A percentile compares a stretch with the other conserved stretches of the same genome.
Evolutionary conservation across 257 asterid genomes (phyloP).

Genomic region (Galeopsis tetrahit): DNA sequence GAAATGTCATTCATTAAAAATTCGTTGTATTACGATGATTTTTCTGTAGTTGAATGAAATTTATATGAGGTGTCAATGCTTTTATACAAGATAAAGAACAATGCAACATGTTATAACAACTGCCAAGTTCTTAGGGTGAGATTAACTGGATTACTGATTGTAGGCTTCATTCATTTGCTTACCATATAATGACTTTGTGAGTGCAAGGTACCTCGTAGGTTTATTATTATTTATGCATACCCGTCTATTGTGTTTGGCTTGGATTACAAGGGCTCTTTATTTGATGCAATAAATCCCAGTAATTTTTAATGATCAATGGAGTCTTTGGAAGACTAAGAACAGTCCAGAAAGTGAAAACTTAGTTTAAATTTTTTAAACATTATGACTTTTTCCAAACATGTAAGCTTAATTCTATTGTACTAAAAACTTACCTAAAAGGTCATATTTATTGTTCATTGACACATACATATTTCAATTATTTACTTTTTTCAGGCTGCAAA

Average conservation of each 20-base stretch:
- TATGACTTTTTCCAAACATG: too few relatives aligned
- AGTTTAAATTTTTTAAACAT: too few relatives aligned
- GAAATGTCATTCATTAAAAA: conserved; percentile 23
- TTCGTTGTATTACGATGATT: not conserved
- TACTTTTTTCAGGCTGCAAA: too few relatives aligned
- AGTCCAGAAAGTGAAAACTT: too few relatives aligned
- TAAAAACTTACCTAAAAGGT: too few relatives aligned
- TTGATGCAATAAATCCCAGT: not conserved
- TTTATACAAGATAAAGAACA: conserved; percentile 14
- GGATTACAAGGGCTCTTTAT: conserved; percentile 3
- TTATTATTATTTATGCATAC: not conserved
- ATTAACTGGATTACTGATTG: conserved; percentile 1
- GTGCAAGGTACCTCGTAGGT: not conserved
- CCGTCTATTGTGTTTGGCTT: not conserved
- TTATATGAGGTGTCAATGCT: not conserved
- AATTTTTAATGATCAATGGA: too few relatives aligned
- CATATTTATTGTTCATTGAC: too few relatives aligned
- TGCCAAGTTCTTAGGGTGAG: conserved; percentile 11
- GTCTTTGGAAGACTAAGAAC: too few relatives aligned
- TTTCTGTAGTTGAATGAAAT: conserved; percentile 2
- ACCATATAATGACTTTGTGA: conserved; percentile 2
- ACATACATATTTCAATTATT: too few relatives aligned
- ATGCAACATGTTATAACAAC: not conserved
- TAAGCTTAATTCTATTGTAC: too few relatives aligned
- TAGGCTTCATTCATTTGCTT: conserved; percentile 24